Evolutionary conservation across 129 eudicot species (phyloP), one percentile per base, ranked within the genome.

Genomic region (Lactuca saligna): DNA sequence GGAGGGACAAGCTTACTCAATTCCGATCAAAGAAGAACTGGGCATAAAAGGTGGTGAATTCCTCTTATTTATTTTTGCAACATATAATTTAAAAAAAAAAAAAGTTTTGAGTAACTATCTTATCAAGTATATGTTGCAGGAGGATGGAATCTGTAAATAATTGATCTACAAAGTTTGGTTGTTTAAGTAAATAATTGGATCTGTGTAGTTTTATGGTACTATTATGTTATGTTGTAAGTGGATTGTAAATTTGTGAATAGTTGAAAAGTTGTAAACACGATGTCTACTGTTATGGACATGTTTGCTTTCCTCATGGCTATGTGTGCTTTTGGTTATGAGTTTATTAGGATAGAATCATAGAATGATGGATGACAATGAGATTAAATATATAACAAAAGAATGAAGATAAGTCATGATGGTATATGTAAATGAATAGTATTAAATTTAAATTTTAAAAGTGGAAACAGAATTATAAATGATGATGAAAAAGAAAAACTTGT

Each of bases 1-100:
- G 87, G 87, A 88, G 91, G 86, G 92, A 88, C 76, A 77, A 84
- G 75, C 87, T 92, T 31, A 86, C 87, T 15, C 86, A 85, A 57
- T 83, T 86, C 54, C 77, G 98, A 37, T 85, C 98, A 8, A 81
- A 92, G 86, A 84, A 72, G 83, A 92, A 92, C 79, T 88, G 95
- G 91, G 81, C 95, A 54, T 92, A 74, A 68, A 81, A 78, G 86
- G 87, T 87, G 69, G 12, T 42, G 12, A 10, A 42, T 8, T 42
- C 3, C 1, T 42, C 5, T 42, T 9, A 1, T 1, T 34, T 34
- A 0, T 1, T 34, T 34, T 34, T 34, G 38, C 5, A 5, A 34
- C 5, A 5, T 34, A 34, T 20, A 20, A 20, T 20, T 20, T 20
- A n/a, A 20, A 20, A 20, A 20, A 20, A 20, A 20, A 25, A 35